Evolutionary conservation across 176 grass and related monocot species (phyloP).

Genomic region (Thinopyrum elongatum): DNA sequence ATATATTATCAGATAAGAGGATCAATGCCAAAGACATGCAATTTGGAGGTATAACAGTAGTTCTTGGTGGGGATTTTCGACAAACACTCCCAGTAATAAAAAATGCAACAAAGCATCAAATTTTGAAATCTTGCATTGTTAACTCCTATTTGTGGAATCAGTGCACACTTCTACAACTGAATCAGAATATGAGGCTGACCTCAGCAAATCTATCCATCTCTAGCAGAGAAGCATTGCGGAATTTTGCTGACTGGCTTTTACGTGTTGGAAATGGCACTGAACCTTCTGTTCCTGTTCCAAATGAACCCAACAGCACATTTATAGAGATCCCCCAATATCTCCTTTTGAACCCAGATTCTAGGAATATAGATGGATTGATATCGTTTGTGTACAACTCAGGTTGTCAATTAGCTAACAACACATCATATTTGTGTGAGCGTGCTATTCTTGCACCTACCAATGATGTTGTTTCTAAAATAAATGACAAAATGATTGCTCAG

Average conservation of each 20-base stretch:
- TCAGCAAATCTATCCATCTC: background rate
- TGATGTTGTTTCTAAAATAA: background rate
- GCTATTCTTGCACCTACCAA: background rate
- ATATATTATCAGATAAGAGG: too few relatives aligned
- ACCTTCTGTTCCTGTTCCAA: background rate
- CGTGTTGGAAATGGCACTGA: background rate
- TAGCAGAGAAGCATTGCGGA: background rate
- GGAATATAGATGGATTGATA: background rate
- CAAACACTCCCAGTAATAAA: too few relatives aligned
- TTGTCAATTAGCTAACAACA: background rate
- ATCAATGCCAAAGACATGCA: too few relatives aligned
- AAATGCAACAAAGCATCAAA: background rate
- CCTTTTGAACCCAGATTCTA: background rate
- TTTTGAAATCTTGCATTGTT: background rate
- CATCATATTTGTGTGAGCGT: background rate
- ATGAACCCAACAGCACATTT: background rate
- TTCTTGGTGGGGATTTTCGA: too few relatives aligned
- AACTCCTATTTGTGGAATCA: too few relatives aligned
- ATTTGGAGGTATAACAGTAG: too few relatives aligned
- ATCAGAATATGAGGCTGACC: background rate
- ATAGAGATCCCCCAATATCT: background rate
- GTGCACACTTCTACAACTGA: too few relatives aligned
- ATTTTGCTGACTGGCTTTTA: background rate
- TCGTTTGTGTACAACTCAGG: background rate
- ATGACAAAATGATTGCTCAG: background rate